phyloP scores from a whole-genome alignment of 148 eudicot genomes.

The Rhododendron vialii region DNA sequence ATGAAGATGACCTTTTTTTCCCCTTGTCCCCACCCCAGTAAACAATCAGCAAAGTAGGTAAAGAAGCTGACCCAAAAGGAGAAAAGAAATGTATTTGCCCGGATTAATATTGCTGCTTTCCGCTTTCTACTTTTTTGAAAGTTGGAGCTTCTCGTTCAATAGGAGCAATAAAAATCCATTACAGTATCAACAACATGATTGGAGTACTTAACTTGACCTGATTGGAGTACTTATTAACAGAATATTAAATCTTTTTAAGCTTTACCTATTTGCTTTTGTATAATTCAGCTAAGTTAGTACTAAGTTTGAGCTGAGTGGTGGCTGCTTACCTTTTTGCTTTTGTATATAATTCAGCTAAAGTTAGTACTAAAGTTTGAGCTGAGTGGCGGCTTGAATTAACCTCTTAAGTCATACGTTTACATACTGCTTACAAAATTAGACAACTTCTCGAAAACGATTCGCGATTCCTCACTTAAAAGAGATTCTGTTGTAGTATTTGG shows the following conservation, averaged over 20 bases:
- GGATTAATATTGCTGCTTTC: not conserved
- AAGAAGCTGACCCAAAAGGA: not conserved
- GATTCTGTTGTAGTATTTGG: not conserved
- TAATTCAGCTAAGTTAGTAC: not conserved
- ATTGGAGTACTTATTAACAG: not conserved
- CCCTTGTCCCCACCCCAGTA: not conserved
- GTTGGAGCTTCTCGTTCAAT: not conserved
- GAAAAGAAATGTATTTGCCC: not conserved
- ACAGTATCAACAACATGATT: not conserved
- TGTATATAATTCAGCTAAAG: not conserved
- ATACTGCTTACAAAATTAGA: not conserved
- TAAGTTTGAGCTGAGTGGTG: not conserved
- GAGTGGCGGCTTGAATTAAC: not conserved
- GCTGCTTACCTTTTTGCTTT: slow-evolving; percentile 2
- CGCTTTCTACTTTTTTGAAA: not conserved
- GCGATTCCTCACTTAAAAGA: not conserved
- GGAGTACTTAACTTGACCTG: not conserved
- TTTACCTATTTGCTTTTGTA: slow-evolving; percentile 4
- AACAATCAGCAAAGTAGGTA: not conserved
- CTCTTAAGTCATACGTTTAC: not conserved
- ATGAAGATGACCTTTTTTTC: not conserved
- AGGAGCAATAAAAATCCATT: not conserved
- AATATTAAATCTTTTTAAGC: not conserved
- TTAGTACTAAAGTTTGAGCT: not conserved
- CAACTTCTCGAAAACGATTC: not conserved